phyloP scores from a whole-genome alignment of 176 grass and related monocot genomes.

The Raddia guianensis region DNA sequence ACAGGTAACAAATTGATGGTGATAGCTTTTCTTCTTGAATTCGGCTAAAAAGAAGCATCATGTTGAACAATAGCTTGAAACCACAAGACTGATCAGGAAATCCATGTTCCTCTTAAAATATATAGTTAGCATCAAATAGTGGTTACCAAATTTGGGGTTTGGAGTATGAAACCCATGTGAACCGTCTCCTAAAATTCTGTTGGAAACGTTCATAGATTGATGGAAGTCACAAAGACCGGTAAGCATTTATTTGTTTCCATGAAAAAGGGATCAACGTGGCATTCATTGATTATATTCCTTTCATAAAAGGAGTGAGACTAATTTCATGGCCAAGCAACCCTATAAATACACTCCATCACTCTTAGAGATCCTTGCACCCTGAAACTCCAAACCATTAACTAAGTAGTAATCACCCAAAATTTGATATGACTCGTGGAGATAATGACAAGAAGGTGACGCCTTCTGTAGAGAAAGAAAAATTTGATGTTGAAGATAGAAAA shows the following conservation, averaged over 20 bases:
- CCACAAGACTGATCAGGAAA: neutral
- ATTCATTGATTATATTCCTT: neutral
- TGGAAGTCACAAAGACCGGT: neutral
- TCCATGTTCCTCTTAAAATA: neutral
- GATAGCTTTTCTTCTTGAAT: neutral
- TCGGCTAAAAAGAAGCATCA: neutral
- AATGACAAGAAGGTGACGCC: neutral
- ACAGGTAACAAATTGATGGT: neutral
- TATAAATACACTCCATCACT: neutral
- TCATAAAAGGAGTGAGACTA: neutral
- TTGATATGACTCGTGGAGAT: neutral
- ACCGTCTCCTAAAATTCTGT: neutral
- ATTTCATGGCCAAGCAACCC: neutral
- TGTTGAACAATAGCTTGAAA: neutral
- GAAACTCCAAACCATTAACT: neutral
- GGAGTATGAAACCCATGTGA: neutral
- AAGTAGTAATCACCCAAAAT: neutral
- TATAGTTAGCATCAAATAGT: neutral
- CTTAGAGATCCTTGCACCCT: neutral
- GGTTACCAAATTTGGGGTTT: neutral
- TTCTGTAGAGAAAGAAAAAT: neutral
- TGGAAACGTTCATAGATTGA: neutral
- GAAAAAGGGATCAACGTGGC: neutral
- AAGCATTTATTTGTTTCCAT: neutral
- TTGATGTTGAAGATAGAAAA: neutral